These are phyloP conservation scores for Cryptomeria japonica DNA, from an alignment of 75 land plant genomes.

Conservation along the genomic window DNA sequence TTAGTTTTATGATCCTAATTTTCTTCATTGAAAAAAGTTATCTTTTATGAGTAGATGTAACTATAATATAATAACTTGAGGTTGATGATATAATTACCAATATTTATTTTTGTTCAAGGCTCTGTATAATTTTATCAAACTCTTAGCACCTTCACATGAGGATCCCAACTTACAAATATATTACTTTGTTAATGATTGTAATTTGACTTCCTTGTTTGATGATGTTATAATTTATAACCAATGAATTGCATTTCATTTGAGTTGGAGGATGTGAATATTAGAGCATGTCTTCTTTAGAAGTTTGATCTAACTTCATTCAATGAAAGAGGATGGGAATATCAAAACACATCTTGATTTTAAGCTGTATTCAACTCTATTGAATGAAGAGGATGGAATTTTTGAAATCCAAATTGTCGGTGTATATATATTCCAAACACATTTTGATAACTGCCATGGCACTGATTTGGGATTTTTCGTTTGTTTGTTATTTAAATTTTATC, in stretches of 20 bases:
- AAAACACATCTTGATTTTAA: too few species aligned
- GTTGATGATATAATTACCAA: background rate
- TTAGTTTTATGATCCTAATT: too few species aligned
- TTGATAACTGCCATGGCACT: background rate
- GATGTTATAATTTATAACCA: background rate
- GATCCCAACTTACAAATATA: background rate
- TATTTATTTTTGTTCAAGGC: background rate
- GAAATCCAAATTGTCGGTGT: background rate
- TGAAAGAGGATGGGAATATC: background rate
- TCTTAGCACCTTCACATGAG: background rate
- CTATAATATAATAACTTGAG: background rate
- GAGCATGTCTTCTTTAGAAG: background rate
- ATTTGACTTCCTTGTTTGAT: background rate
- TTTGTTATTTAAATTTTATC: too few species aligned
- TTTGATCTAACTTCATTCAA: background rate
- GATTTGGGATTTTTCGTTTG: background rate
- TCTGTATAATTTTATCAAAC: background rate
- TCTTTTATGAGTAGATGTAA: too few species aligned
- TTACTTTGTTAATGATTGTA: background rate
- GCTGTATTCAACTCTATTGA: background rate
- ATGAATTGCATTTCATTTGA: too few species aligned
- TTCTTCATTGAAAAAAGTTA: too few species aligned
- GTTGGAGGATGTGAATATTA: background rate
- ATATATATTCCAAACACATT: background rate
- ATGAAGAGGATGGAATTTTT: background rate